Evolutionary conservation across 164 flowering plant genomes (phyloP).

Genomic region (Cinnamomum micranthum): DNA sequence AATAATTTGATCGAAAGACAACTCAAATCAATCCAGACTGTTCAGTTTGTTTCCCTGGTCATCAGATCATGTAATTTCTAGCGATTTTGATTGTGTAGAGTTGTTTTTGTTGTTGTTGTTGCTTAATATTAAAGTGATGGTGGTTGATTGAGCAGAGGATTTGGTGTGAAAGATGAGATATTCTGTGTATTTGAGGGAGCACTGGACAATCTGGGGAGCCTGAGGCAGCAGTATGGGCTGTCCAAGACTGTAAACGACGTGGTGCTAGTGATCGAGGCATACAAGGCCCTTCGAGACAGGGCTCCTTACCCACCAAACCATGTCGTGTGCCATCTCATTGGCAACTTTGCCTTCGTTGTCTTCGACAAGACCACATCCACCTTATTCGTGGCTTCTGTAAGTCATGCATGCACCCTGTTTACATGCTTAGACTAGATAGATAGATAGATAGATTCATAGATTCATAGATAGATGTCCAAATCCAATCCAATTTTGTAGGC

Average conservation of each 20-base stretch:
- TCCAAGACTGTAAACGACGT: slow-evolving; percentile 67
- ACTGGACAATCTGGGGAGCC: slow-evolving; percentile 51
- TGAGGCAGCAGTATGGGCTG: slow-evolving; percentile 71
- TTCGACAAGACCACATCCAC: slow-evolving; percentile 53
- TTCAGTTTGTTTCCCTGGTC: too few relatives aligned
- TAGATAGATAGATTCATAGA: too few relatives aligned
- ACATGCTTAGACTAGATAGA: too few relatives aligned
- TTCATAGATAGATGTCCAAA: too few relatives aligned
- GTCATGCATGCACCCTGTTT: neutral
- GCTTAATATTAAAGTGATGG: neutral
- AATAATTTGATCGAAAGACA: too few relatives aligned
- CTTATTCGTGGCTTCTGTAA: slow-evolving; percentile 62
- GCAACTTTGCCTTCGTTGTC: slow-evolving; percentile 71
- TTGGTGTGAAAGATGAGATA: slow-evolving; percentile 39
- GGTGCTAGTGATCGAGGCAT: slow-evolving; percentile 72
- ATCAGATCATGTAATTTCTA: too few relatives aligned
- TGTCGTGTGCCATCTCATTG: slow-evolving; percentile 67
- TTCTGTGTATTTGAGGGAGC: slow-evolving; percentile 70
- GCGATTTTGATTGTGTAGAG: too few relatives aligned
- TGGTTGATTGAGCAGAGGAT: slow-evolving; percentile 15
- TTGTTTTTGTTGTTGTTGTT: too few relatives aligned
- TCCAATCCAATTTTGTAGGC: too few relatives aligned
- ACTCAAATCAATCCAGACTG: too few relatives aligned
- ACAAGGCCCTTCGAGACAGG: slow-evolving; percentile 75
- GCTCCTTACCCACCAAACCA: slow-evolving; percentile 80